Conservation (phyloP, 805 yeast genomes). For the Tetrapisispora taiwanensis region DNA sequence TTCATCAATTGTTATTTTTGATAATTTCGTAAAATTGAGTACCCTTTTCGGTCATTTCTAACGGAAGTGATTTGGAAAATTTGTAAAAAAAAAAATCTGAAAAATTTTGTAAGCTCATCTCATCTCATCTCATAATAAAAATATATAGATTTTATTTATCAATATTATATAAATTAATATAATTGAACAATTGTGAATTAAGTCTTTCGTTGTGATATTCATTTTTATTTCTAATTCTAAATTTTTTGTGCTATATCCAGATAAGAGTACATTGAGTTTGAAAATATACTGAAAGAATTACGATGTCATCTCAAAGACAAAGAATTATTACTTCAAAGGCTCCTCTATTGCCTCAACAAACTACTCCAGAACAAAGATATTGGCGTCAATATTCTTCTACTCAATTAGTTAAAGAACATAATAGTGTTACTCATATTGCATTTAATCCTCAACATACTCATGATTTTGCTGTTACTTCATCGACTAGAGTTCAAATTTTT, state of each 20-base stretch:
- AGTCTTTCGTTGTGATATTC: no score
- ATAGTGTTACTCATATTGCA: slow-evolving; percentile 77
- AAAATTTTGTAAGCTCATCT: slow-evolving; percentile 2
- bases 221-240: no score
- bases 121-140: slow-evolving; percentile 1
- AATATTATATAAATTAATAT: no score
- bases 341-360: slow-evolving; percentile 65
- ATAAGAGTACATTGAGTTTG: no score
- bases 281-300: neutral
- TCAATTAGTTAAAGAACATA: slow-evolving; percentile 85
- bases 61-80: neutral
- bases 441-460: slow-evolving; percentile 81
- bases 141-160: no score
- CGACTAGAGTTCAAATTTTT: slow-evolving; percentile 84
- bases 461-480: slow-evolving; percentile 88
- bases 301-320: slow-evolving; percentile 66
- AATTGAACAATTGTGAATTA: no score
- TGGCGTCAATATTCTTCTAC: slow-evolving; percentile 86
- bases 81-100: slow-evolving; percentile 1
- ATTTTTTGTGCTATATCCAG: no score
- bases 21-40: no score
- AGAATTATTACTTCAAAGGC: slow-evolving; percentile 56
- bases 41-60: neutral
- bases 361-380: slow-evolving; percentile 87
- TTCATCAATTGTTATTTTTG: no score